Evolutionary conservation across 352 stramenopile species (phyloP), one percentile per base, ranked within the genome.

Genomic region (Phytophthora meadii): DNA sequence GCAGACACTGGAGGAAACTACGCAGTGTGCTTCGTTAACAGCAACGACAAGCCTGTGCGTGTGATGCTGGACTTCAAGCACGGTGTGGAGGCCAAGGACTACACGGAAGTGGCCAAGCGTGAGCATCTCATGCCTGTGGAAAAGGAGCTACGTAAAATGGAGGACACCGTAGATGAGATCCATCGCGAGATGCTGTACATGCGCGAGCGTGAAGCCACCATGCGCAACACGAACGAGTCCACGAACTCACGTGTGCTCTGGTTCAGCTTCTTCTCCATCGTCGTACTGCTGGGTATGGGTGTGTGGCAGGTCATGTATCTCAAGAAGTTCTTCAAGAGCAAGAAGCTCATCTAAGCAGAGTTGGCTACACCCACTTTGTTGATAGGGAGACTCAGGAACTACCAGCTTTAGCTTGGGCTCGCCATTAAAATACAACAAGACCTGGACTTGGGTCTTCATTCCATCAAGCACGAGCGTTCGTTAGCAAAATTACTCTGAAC

Each of bases 281-380:
- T 86, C 37, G 85, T 96, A 61, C 72, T 97, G 34, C 66, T 96
- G 17, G 81, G 74, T 44, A 94, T 95, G 81, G 88, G 89, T 22
- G 74, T 93, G 39, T 96, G 86, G 82, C 89, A 97, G 67, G 88
- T 96, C 40, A 63, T 94, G 66, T 95, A 96, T 73, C 76, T 97
- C 51, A 95, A 96, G 76, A 92, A 92, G 65, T 97, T 96, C 55
- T 97, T 97, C 84, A 97, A 97, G 79, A 93, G 84, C 76, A 95
- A 95, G 72, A 97, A 97, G 72, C 81, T 97, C 62, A 94, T 97
- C 61, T 97, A 93, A 70, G 27, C 27, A 54, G 24, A 11, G 17
- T 10, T 7, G 8, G 17, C 41, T 28, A 24, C 17, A 17, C 53
- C 39, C 37, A 10, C 30, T 36, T 36, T 36, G 30, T 36, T 10